phyloP scores from a whole-genome alignment of 306 rosid genomes.

The Lithocarpus polystachyus region DNA sequence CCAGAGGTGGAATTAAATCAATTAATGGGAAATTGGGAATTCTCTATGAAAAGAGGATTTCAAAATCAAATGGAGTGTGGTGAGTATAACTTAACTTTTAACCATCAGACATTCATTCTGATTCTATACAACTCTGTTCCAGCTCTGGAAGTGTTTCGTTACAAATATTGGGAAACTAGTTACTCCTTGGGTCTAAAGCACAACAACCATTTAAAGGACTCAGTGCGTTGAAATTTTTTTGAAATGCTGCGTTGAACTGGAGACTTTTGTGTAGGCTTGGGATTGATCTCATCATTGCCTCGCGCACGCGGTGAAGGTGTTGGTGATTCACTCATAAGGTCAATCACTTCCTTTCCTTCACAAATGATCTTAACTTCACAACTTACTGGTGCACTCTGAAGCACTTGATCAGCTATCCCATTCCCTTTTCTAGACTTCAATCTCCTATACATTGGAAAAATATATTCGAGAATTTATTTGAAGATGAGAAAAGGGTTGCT shows the following conservation, averaged over 20 bases:
- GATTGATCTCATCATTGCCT: conserved; percentile 19
- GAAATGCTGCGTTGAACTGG: too few species aligned
- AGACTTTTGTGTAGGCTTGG: conserved; percentile 25
- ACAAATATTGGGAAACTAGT: too few species aligned
- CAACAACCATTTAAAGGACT: conserved; percentile 50
- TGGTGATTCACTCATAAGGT: conserved; percentile 9
- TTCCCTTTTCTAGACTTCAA: conserved; percentile 56
- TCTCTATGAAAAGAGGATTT: too few species aligned
- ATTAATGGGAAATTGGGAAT: too few species aligned
- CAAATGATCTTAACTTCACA: conserved; percentile 67
- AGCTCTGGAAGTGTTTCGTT: not conserved
- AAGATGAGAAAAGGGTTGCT: not conserved
- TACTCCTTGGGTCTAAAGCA: conserved; percentile 47
- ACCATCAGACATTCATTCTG: not conserved
- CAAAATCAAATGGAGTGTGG: too few species aligned
- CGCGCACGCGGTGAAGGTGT: conserved; percentile 31
- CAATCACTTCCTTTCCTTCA: conserved; percentile 55
- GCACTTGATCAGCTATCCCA: conserved; percentile 55
- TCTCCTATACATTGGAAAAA: conserved; percentile 46
- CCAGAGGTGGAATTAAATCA: too few species aligned
- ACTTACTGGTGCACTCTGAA: conserved; percentile 51
- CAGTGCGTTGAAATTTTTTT: conserved; percentile 24
- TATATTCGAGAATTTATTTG: not conserved
- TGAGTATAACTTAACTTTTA: too few species aligned
- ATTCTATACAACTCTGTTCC: conserved; percentile 29